Conservation (phyloP, 768 basidiomycete genomes). For the Amanita rimosa region DNA sequence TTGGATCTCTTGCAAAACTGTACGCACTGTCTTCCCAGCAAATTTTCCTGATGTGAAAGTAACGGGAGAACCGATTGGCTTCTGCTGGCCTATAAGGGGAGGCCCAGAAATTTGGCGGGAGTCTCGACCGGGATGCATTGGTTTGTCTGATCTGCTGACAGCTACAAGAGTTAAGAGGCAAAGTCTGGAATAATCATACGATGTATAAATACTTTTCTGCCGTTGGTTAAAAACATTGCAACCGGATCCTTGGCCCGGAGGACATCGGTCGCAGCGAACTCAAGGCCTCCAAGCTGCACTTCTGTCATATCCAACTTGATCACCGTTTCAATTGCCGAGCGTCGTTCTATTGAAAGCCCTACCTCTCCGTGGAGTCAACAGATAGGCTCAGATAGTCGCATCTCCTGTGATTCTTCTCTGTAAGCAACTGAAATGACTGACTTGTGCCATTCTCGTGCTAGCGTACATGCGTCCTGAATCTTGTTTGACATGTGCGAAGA, state of each 20-base stretch:
- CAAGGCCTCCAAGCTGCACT: constrained; percentile 5
- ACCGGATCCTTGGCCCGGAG: neutral
- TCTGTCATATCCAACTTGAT: constrained; percentile 2
- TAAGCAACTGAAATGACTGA: neutral
- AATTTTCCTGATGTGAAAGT: constrained; percentile 44
- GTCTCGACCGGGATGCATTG: constrained; percentile 13
- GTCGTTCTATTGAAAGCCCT: neutral
- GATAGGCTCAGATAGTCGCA: constrained; percentile 4
- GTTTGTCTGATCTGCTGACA: neutral
- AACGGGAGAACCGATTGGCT: constrained; percentile 27
- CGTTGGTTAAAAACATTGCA: neutral
- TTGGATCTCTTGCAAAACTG: constrained; percentile 49
- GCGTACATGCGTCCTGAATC: constrained; percentile 4
- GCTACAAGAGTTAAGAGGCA: neutral
- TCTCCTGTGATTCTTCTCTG: constrained; percentile 1
- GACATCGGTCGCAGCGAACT: constrained; percentile 3
- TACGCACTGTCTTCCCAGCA: constrained; percentile 32
- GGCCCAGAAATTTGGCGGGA: constrained; percentile 21
- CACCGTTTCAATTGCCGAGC: neutral
- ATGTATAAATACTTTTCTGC: constrained; percentile 7
- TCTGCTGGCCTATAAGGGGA: constrained; percentile 10
- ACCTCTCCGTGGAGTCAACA: neutral
- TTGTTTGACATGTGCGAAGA: constrained; percentile 6
- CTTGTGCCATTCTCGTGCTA: constrained; percentile 2
- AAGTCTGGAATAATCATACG: neutral